phyloP scores from a whole-genome alignment of 495 filamentous ascomycete genomes.

The Pyronema omphalodes region DNA sequence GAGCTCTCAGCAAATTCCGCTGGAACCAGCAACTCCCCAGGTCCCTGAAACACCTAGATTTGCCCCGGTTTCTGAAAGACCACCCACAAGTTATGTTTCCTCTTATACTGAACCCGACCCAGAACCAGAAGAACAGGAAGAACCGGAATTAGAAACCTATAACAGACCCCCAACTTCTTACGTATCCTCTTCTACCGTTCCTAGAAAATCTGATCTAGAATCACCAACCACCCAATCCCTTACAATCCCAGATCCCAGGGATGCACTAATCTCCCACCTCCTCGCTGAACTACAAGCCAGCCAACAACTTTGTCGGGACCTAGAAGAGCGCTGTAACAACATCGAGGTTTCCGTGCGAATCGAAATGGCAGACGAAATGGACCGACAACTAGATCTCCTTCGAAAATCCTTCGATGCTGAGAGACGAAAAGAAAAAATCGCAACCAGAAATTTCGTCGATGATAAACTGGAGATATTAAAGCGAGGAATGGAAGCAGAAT shows the following conservation, averaged over 20 bases:
- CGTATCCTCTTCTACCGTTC: too few relatives aligned
- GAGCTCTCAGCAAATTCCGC: too few relatives aligned
- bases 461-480: constrained; percentile 76
- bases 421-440: constrained; percentile 52
- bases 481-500: constrained; percentile 36
- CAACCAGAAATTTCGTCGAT: constrained; percentile 66
- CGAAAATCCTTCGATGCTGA: constrained; percentile 51
- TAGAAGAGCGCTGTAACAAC: constrained; percentile 35
- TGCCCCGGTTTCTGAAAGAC: too few relatives aligned
- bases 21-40: too few relatives aligned
- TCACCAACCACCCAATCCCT: too few relatives aligned
- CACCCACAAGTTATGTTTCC: too few relatives aligned
- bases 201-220: too few relatives aligned
- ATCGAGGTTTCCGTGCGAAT: constrained; percentile 80
- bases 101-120: too few relatives aligned
- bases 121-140: too few relatives aligned
- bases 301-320: constrained; percentile 37
- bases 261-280: constrained; percentile 54
- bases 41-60: too few relatives aligned
- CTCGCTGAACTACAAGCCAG: constrained; percentile 52
- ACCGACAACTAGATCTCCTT: constrained; percentile 55
- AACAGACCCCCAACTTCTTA: too few relatives aligned
- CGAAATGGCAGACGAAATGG: constrained; percentile 74
- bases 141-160: too few relatives aligned
- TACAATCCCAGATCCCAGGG: constrained; percentile 11